These are phyloP conservation scores for Suillus subalutaceus DNA, from an alignment of 768 basidiomycete species.

Conservation along the genomic window DNA sequence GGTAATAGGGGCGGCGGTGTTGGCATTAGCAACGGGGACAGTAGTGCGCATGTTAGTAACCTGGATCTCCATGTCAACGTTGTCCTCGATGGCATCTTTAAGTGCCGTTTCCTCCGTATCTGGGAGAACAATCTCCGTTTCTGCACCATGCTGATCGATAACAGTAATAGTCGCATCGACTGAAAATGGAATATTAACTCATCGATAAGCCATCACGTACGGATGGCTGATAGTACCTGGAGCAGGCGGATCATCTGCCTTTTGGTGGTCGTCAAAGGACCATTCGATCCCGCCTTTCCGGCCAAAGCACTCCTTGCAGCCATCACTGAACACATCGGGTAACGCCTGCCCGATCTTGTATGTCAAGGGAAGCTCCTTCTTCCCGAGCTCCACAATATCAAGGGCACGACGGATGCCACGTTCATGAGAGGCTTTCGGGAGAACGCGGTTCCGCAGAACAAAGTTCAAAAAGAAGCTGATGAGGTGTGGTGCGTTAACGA, in stretches of 20 bases:
- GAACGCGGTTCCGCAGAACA: conserved; percentile 55
- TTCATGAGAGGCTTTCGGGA: conserved; percentile 51
- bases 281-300: conserved; percentile 44
- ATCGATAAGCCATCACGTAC: not conserved
- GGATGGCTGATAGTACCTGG: conserved; percentile 15
- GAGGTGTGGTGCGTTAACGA: conserved; percentile 55
- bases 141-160: conserved; percentile 19
- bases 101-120: conserved; percentile 24
- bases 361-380: conserved; percentile 46
- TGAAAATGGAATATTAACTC: conserved; percentile 11
- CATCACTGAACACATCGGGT: conserved; percentile 51
- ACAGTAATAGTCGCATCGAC: conserved; percentile 22
- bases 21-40: not conserved
- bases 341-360: conserved; percentile 40
- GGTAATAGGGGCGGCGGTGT: not conserved
- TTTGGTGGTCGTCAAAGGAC: conserved; percentile 14
- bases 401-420: conserved; percentile 50
- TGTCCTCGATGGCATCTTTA: conserved; percentile 33
- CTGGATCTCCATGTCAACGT: conserved; percentile 25
- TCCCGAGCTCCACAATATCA: conserved; percentile 42
- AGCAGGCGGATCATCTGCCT: not conserved
- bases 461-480: conserved; percentile 63
- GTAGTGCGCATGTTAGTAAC: conserved; percentile 6
- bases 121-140: conserved; percentile 24
- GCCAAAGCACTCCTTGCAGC: conserved; percentile 54